phyloP scores from a whole-genome alignment of 805 yeast genomes.

The Yarrowia sp. region DNA sequence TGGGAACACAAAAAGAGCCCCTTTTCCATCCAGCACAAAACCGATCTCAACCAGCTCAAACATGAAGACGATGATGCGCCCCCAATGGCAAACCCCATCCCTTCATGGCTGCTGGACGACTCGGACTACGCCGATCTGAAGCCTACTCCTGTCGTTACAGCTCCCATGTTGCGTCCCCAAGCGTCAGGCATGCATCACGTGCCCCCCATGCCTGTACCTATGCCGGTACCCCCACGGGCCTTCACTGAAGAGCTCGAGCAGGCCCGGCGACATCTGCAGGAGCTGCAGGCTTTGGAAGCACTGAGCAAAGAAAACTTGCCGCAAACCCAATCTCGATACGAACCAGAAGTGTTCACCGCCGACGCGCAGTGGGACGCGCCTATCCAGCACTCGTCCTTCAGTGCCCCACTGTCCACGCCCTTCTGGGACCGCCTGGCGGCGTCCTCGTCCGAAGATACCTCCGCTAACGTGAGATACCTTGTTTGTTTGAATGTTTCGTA shows the following conservation, averaged over 20 bases:
- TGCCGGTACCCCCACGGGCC: background rate
- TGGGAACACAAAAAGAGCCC: slow-evolving; percentile 20
- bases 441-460: background rate
- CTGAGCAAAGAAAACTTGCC: slow-evolving; percentile 4
- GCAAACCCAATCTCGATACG: background rate
- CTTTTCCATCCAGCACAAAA: background rate
- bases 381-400: slow-evolving; percentile 4
- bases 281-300: background rate
- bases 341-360: slow-evolving; percentile 20
- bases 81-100: slow-evolving; percentile 1
- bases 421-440: slow-evolving; percentile 13
- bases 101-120: slow-evolving; percentile 12
- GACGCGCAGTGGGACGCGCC: slow-evolving; percentile 14
- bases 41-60: background rate
- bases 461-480: slow-evolving; percentile 9
- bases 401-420: background rate
- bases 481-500: background rate
- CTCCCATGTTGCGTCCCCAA: background rate
- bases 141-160: slow-evolving; percentile 1
- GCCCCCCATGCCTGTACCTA: no score
- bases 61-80: background rate
- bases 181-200: background rate
- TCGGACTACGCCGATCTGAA: background rate
- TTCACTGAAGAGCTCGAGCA: background rate
- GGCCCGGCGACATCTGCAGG: background rate